phyloP scores from a whole-genome alignment of 78 protist genomes.

The Protostelium mycophagum region DNA sequence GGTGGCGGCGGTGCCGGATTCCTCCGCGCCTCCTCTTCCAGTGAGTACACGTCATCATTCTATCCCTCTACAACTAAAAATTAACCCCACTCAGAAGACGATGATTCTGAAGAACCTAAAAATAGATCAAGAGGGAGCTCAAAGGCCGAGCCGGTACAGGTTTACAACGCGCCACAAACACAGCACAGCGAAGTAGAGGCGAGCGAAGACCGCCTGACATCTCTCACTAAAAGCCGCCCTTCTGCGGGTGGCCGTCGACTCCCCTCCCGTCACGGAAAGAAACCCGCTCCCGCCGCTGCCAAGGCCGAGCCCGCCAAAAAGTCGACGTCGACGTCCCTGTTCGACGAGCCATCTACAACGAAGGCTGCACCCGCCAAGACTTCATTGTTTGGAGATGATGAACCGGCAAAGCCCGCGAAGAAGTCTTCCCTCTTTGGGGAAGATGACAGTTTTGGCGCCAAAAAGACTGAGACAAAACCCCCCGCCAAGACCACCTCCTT shows the following conservation, averaged over 20 bases:
- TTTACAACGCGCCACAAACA: no score
- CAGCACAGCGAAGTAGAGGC: neutral
- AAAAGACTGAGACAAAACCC: neutral
- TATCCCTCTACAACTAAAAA: neutral
- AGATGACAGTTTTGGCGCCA: no score
- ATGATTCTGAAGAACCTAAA: neutral
- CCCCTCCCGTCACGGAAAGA: conserved; percentile 29
- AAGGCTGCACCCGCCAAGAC: neutral
- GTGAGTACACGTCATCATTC: neutral
- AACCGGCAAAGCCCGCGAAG: neutral
- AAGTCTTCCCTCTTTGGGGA: neutral
- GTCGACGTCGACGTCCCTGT: neutral
- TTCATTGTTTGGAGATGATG: neutral
- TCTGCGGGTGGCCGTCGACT: conserved; percentile 45
- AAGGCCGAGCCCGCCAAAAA: neutral
- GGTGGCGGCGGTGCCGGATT: conserved; percentile 19
- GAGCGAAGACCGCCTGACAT: conserved; percentile 5
- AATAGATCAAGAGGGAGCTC: no score
- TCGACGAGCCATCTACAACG: neutral
- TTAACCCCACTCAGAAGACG: neutral
- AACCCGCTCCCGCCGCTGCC: neutral
- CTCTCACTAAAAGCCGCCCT: conserved; percentile 37
- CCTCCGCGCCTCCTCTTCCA: neutral
- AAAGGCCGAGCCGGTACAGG: no score
- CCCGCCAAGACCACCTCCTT: neutral